Percentiles rank a stretch among this genome's conserved stretches.
Conservation (phyloP, 345 rosid species). For the Ceriops decandra region DNA sequence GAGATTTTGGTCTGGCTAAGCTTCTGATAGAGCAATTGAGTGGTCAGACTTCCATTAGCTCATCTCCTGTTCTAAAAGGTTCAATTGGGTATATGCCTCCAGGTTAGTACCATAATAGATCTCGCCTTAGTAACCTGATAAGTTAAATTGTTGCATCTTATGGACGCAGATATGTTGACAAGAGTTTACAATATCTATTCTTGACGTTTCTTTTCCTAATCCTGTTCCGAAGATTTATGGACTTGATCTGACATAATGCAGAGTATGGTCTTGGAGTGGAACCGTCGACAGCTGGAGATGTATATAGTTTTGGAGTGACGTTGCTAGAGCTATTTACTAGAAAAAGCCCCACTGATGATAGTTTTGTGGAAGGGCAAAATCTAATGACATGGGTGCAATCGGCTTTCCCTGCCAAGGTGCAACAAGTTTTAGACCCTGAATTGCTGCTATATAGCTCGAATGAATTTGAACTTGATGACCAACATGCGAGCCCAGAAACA, state of each 20-base stretch:
- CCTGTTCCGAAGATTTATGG: not conserved
- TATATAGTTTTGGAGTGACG: constrained; percentile 41
- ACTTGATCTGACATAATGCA: constrained; percentile 17
- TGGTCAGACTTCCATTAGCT: constrained; percentile 30
- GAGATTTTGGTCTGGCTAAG: constrained; percentile 53
- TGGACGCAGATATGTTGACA: not conserved
- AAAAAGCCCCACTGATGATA: constrained; percentile 38
- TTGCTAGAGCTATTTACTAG: constrained; percentile 43
- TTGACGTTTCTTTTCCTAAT: not conserved
- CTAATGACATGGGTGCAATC: constrained; percentile 36
- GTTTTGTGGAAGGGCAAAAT: constrained; percentile 33
- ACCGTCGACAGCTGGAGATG: constrained; percentile 51
- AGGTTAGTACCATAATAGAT: constrained; percentile 25
- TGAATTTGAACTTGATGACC: not conserved
- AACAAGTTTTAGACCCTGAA: constrained; percentile 33
- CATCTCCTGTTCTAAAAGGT: constrained; percentile 39
- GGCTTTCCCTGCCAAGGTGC: constrained; percentile 17
- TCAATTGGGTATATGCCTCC: constrained; percentile 56
- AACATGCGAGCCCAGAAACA: not conserved
- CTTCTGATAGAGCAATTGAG: constrained; percentile 21
- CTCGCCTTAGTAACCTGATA: no score
- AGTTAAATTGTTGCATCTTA: no score
- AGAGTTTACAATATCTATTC: not conserved
- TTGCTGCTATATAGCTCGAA: constrained; percentile 6
- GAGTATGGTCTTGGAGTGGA: constrained; percentile 48